Percentiles rank a stretch among this genome's conserved stretches.
phyloP scores from a whole-genome alignment of 208 protist genomes.

The Leishmania braziliensis region DNA sequence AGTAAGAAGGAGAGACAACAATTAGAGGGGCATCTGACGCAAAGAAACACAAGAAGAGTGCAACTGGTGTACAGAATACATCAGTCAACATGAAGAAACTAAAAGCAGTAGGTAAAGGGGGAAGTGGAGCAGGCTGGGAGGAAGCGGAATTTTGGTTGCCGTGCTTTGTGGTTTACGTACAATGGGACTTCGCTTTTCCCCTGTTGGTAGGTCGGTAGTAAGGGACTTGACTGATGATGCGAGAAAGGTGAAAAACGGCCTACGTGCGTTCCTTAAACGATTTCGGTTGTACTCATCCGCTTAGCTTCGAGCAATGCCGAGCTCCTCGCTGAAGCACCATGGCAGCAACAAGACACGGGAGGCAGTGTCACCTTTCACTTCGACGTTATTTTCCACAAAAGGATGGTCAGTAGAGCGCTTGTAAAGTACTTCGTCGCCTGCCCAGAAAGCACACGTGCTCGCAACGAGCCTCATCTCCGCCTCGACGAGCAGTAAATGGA shows the following conservation, averaged over 20 bases:
- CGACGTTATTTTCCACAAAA: conserved; percentile 17
- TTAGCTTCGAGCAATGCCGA: neutral
- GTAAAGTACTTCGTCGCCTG: conserved; percentile 31
- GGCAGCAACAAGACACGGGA: conserved; percentile 23
- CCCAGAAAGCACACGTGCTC: conserved; percentile 4
- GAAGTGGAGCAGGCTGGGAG: neutral
- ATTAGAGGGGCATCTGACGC: neutral
- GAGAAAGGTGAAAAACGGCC: neutral
- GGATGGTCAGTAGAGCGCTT: conserved; percentile 35
- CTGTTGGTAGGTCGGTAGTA: neutral
- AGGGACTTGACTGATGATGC: neutral
- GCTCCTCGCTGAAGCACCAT: conserved; percentile 34
- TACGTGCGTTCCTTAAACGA: neutral
- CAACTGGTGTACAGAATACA: neutral
- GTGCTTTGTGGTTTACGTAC: neutral
- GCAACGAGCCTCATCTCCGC: conserved; percentile 37
- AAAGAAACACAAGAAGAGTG: neutral
- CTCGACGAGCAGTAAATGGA: conserved; percentile 31
- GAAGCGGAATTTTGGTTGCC: neutral
- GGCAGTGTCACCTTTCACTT: conserved; percentile 8
- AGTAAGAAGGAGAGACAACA: neutral
- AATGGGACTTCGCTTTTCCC: neutral
- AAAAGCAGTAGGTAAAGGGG: neutral
- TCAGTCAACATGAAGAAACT: neutral
- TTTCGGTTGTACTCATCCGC: neutral